A percentile compares a stretch with the other conserved stretches of the same genome.
These are phyloP conservation scores for Argentina anserina DNA, from an alignment of 306 rosid genomes.

Conservation along the genomic window DNA sequence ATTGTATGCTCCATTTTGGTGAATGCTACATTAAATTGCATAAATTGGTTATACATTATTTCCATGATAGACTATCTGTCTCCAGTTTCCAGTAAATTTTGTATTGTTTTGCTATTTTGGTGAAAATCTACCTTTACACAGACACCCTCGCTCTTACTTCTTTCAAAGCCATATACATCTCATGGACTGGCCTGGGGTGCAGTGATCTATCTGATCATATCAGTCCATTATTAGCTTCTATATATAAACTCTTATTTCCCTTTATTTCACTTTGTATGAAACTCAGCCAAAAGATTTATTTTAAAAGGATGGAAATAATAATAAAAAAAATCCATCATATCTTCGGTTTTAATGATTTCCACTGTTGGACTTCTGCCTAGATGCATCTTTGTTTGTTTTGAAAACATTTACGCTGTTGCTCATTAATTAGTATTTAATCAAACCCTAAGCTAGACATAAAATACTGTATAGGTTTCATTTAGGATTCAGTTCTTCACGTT, in stretches of 20 bases:
- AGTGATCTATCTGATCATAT: constrained; percentile 2
- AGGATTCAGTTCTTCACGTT: not conserved
- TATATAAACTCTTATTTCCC: not conserved
- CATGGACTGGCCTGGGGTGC: not conserved
- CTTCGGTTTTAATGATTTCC: not conserved
- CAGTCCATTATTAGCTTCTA: constrained; percentile 11
- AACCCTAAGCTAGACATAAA: not conserved
- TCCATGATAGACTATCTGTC: constrained; percentile 4
- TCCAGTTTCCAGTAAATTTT: constrained; percentile 9
- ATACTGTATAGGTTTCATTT: not conserved
- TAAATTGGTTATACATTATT: not conserved
- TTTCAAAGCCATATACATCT: not conserved
- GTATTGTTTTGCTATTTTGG: constrained; percentile 12
- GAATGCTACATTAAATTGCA: constrained; percentile 15
- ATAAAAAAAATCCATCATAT: not conserved
- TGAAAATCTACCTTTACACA: not conserved
- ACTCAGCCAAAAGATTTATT: not conserved
- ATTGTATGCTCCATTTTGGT: constrained; percentile 9
- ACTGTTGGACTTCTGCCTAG: not conserved
- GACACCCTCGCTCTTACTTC: not conserved
- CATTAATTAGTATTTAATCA: not conserved
- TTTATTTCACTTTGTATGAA: not conserved
- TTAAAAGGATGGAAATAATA: not conserved
- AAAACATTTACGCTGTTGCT: not conserved
- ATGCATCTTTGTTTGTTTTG: not conserved